Evolutionary conservation across 306 rosid species (phyloP).

Genomic region (Lathyrus sativus): DNA sequence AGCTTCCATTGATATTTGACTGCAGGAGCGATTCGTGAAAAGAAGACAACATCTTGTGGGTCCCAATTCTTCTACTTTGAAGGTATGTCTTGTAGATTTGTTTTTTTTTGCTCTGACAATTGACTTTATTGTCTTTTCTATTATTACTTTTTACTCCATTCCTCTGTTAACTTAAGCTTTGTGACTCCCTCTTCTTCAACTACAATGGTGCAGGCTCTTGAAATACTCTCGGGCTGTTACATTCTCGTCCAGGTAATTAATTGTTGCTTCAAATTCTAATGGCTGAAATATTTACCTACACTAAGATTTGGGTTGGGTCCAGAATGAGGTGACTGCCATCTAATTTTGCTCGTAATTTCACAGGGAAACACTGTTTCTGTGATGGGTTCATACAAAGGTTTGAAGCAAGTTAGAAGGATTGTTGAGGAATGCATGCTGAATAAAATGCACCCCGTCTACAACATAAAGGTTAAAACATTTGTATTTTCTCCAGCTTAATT

Average conservation of each 20-base stretch:
- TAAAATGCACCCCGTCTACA: constrained; percentile 89
- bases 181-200: constrained; percentile 28
- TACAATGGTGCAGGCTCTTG: constrained; percentile 48
- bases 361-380: constrained; percentile 90
- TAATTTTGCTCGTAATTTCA: constrained; percentile 26
- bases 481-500: constrained; percentile 11
- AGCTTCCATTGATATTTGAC: constrained; percentile 26
- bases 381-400: constrained; percentile 89
- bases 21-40: constrained; percentile 88
- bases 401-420: constrained; percentile 79
- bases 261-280: constrained; percentile 29
- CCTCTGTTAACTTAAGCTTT: constrained; percentile 20
- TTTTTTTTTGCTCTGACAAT: constrained; percentile 5
- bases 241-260: constrained; percentile 77
- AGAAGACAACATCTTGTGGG: constrained; percentile 88
- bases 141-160: constrained; percentile 3
- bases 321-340: not conserved
- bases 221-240: constrained; percentile 73
- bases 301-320: not conserved
- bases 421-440: constrained; percentile 89
- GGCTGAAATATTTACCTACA: not conserved
- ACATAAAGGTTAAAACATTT: constrained; percentile 68
- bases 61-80: constrained; percentile 83
- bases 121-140: constrained; percentile 6
- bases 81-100: constrained; percentile 49